Base-by-base conservation (phyloP, 768 basidiomycete species). In the Mycena alexandri region DNA sequence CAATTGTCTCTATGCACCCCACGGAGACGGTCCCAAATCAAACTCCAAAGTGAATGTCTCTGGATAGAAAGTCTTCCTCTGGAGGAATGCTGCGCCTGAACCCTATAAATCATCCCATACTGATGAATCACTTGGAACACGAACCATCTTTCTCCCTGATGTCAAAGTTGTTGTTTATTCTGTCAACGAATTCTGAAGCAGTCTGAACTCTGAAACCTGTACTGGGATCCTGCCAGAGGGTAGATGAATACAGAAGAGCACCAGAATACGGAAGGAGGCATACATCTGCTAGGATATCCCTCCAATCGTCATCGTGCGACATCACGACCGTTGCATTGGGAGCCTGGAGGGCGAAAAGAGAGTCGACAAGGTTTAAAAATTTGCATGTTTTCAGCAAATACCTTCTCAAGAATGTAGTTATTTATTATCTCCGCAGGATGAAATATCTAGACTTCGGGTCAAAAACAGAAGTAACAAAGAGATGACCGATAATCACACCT, bases 241-340 rank as follows among this genome's bases (percentile, higher is more conserved):
- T 8, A 47, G 22, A 22, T 24, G 22, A 22, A n/a, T 6, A 22
- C 19, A n/a, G n/a, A n/a, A n/a, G n/a, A n/a, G n/a, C n/a, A n/a
- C n/a, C n/a, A n/a, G 38, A 10, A 4, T 38, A 10, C 14, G 41
- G 6, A 34, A 21, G 11, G 34, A 14, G 44, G 44, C 56, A 5
- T 34, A 63, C 52, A 22, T 63, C 52, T 8, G 24, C 24, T 33
- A 66, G 25, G 38, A 60, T 61, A 41, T 59, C 59, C 8, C 50
- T 13, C 57, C 57, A 56, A 36, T 65, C 48, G 44, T 65, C 63
- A 22, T 65, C 55, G 22, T 51, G 56, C 9, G 56, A 48, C 41
- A 64, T 56, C 0, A 57, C 54, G 8, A 64, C 54, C 22, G 22
- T 50, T 34, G 63, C 46, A 2, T 57, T 24, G 10, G 54, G 57